Conservation (phyloP, 2,329 filamentous ascomycete species). For the Paecilomyces variotii region DNA sequence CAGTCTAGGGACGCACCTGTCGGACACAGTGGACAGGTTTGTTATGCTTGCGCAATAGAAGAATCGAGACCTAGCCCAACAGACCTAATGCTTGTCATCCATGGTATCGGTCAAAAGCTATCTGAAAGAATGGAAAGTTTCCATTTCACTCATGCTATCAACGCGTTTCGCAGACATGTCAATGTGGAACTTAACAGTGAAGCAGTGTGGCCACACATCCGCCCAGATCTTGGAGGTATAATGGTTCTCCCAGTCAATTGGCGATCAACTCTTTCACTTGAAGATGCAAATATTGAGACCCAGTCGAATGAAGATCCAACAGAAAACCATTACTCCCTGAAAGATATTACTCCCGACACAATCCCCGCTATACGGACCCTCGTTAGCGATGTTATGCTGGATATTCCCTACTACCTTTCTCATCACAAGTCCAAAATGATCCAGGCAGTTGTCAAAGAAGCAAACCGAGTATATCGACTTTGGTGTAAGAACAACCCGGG, state of each 20-base stretch:
- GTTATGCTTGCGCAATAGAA: conserved; percentile 54
- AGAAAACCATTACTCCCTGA: conserved; percentile 59
- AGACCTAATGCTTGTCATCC: conserved; percentile 82
- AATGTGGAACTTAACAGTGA: conserved; percentile 74
- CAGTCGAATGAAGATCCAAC: conserved; percentile 45
- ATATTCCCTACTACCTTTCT: conserved; percentile 96
- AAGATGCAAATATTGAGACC: conserved; percentile 61
- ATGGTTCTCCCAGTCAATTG: conserved; percentile 96
- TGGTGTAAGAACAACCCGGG: conserved; percentile 93
- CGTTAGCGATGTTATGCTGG: conserved; percentile 96
- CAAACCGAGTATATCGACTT: conserved; percentile 88
- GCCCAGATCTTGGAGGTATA: conserved; percentile 72
- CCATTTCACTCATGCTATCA: conserved; percentile 94
- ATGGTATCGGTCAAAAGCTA: conserved; percentile 94
- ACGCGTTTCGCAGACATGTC: conserved; percentile 75
- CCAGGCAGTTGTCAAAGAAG: conserved; percentile 75
- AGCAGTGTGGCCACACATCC: conserved; percentile 65
- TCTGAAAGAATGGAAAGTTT: conserved; percentile 93
- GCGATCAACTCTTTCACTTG: conserved; percentile 80
- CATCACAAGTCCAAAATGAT: conserved; percentile 96
- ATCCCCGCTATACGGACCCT: conserved; percentile 88
- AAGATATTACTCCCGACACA: conserved; percentile 85
- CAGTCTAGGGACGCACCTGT: conserved; percentile 23
- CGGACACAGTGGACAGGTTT: conserved; percentile 23
- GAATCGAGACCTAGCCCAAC: conserved; percentile 63